Evolutionary conservation across 768 basidiomycete species (phyloP).

Genomic region (Psilocybe cubensis): DNA sequence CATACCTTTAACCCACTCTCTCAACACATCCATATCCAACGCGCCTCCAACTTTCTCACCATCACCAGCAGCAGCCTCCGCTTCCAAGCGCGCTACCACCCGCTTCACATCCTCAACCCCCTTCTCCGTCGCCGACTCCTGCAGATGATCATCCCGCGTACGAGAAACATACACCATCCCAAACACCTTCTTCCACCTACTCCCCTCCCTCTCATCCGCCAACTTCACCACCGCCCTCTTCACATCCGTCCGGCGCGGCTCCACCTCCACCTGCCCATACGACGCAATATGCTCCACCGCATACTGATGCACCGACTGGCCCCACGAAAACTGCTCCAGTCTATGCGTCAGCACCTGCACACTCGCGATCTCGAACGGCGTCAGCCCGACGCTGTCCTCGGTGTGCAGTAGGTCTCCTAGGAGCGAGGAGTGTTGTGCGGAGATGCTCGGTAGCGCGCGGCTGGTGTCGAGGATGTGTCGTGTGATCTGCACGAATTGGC

Average conservation of each 20-base stretch:
- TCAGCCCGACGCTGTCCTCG: slow-evolving; percentile 56
- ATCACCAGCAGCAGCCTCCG: too few relatives aligned
- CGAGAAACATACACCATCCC: neutral
- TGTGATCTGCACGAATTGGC: slow-evolving; percentile 33
- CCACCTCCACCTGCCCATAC: neutral
- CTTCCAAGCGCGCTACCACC: slow-evolving; percentile 1
- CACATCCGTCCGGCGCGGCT: neutral
- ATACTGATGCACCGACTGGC: neutral
- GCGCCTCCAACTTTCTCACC: slow-evolving; percentile 5
- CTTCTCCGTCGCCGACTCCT: neutral
- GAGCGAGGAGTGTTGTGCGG: slow-evolving; percentile 31
- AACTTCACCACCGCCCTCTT: neutral
- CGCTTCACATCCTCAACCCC: neutral
- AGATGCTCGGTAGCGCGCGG: neutral
- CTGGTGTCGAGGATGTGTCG: slow-evolving; percentile 33
- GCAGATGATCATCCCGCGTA: too few relatives aligned
- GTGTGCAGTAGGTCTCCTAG: slow-evolving; percentile 39
- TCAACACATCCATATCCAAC: slow-evolving; percentile 5
- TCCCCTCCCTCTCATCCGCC: too few relatives aligned
- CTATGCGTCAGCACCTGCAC: slow-evolving; percentile 31
- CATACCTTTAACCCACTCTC: slow-evolving; percentile 12
- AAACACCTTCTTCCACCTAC: neutral
- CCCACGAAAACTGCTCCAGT: slow-evolving; percentile 8
- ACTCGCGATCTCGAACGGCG: slow-evolving; percentile 39
- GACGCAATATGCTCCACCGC: neutral